These are phyloP conservation scores for Globisporangium alternatum DNA, from an alignment of 352 stramenopile species.

Conservation along the genomic window DNA sequence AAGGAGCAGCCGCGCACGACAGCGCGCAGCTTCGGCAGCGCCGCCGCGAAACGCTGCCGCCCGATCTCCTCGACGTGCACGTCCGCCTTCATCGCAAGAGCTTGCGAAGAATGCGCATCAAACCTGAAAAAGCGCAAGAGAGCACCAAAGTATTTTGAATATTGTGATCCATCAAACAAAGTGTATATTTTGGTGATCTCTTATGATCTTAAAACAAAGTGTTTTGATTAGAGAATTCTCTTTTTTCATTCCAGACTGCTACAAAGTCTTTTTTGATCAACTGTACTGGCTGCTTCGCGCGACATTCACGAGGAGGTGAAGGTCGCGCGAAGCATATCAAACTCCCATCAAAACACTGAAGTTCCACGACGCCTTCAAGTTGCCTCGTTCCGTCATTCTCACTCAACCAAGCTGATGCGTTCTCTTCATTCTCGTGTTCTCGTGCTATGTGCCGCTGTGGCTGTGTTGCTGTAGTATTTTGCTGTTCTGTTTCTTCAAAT, in stretches of 20 bases:
- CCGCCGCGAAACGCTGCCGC: conserved; percentile 16
- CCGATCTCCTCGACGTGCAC: conserved; percentile 23
- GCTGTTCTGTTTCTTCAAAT: not conserved
- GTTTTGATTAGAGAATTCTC: no score
- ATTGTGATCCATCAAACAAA: not conserved
- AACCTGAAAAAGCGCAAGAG: not conserved
- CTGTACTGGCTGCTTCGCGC: no score
- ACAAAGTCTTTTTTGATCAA: no score
- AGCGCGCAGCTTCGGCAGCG: conserved; percentile 31
- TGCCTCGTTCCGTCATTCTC: no score
- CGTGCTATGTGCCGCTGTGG: not conserved
- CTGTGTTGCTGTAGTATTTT: not conserved
- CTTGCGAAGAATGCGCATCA: conserved; percentile 52
- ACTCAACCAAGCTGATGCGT: not conserved
- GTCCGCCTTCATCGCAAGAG: conserved; percentile 14
- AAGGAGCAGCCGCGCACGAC: conserved; percentile 46
- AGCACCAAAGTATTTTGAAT: not conserved
- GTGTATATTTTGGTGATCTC: not conserved
- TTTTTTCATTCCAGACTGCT: no score
- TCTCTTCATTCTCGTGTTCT: not conserved
- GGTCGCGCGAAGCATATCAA: no score
- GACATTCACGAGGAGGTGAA: no score
- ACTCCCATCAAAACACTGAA: no score
- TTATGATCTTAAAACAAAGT: no score
- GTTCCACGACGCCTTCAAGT: no score